A percentile compares a stretch with the other conserved stretches of the same genome.
These are phyloP conservation scores for Vanrija sp. DNA, from an alignment of 1,284 basidiomycete genomes.

Conservation along the genomic window DNA sequence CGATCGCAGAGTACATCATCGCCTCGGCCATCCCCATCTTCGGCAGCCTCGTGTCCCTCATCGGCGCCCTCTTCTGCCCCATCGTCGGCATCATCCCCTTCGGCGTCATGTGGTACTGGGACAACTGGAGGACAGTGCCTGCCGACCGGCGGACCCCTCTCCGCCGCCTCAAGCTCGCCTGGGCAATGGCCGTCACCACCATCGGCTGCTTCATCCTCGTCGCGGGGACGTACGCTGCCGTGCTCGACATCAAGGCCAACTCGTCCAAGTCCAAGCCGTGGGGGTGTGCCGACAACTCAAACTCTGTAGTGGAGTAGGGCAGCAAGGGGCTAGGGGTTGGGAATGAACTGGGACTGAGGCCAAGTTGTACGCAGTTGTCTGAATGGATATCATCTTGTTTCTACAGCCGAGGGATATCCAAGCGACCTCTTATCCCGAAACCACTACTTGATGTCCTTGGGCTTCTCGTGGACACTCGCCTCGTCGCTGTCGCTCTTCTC, in stretches of 20 bases:
- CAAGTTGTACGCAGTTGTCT: too few relatives aligned
- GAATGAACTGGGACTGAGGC: too few relatives aligned
- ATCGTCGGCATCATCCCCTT: conserved; percentile 18
- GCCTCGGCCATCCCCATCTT: conserved; percentile 20
- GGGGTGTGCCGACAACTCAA: background rate
- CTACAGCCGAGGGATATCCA: too few relatives aligned
- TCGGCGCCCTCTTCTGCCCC: conserved; percentile 29
- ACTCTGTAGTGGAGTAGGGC: background rate
- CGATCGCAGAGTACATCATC: conserved; percentile 27
- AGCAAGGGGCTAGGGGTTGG: too few relatives aligned
- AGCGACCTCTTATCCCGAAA: too few relatives aligned
- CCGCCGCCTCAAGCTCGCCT: conserved; percentile 8
- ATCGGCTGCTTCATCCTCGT: conserved; percentile 20
- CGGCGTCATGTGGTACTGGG: conserved; percentile 33
- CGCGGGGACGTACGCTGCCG: conserved; percentile 27
- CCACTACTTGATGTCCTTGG: too few relatives aligned
- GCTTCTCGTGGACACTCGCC: too few relatives aligned
- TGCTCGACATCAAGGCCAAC: conserved; percentile 24
- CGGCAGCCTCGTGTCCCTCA: conserved; percentile 27
- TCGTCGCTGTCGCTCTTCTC: conserved; percentile 13
- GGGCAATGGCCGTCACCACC: conserved; percentile 11
- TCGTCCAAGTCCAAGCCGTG: conserved; percentile 4
- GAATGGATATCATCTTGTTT: too few relatives aligned
- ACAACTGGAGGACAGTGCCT: conserved; percentile 9
- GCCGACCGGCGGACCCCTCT: conserved; percentile 2